Base-by-base conservation (phyloP, 2,329 filamentous ascomycete genomes). In the Ceratocystiopsis sp. region DNA sequence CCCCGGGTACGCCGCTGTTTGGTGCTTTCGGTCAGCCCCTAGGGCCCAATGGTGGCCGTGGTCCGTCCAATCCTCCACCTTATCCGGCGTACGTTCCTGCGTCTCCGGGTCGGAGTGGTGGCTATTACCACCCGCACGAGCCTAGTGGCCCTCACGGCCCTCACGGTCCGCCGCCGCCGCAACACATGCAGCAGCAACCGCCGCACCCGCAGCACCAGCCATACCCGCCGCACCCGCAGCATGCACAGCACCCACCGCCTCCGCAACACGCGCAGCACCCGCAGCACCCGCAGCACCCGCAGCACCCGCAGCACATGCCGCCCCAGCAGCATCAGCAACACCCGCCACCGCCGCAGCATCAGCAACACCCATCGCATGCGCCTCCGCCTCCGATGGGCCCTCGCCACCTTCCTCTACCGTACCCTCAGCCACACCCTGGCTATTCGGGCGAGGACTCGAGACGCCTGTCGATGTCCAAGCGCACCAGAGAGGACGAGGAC, bases 21-120 rank as follows among this genome's bases (percentile, higher is more conserved):
- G 71, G 71, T 18, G 69, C 71, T 0, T 75, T 73, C 48, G 71
- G 71, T 11, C 70, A 75, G 48, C 71, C 71, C 17, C 51, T 75
- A 37, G 48, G 43, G 3, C 44, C 35, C 25, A 52, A 46, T 44
- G 49, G 44, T 25, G 49, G 46, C 34, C 51, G 39, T 35, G 50
- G 40, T 42, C 47, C 41, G 44, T 25, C 46, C 35, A 17, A 43
- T n/a, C 17, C 37, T 32, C 36, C 47, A 10, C n/a, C 43, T 16
- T 38, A 46, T 47, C 41, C 48, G 37, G 19, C 39, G 15, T 50
- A 50, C 32, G 54, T 51, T 2, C 52, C 55, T 11, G 44, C 53
- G 4, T 55, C 47, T 10, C 48, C 46, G 4, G 41, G 38, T 4
- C 18, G 43, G 15, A 29, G 33, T 14, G 38, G 37, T 29, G 25